Base-by-base conservation (phyloP, 1,284 basidiomycete species). In the Sphaerobolus stellatus region DNA sequence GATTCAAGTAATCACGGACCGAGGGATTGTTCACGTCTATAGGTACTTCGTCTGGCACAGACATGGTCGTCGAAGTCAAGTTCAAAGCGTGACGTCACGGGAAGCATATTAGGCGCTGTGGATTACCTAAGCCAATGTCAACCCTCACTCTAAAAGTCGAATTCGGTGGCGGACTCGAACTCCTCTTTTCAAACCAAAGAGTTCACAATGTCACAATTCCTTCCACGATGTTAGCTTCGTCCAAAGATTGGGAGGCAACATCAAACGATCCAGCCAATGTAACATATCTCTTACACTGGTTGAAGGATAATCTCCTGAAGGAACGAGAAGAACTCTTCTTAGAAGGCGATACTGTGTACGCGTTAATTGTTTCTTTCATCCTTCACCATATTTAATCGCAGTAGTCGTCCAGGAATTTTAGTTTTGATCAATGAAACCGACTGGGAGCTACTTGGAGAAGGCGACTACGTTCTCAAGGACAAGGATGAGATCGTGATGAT, bases 391-490 rank as follows among this genome's bases (percentile, higher is more conserved):
- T 16, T 40, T 13, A 20, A 16, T 13, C 31, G 45, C 54, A 11
- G 14, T 68, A 98, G 94, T 16, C 93, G 96, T 13, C 96, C 96
- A 0, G 96, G 96, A 0, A 97, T 99, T 41, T 78, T 99, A 4
- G 95, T 98, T 0, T 77, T 99, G 28, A 86, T 99, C 59, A 99
- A 98, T 68, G 92, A 98, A 63, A 91, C 92, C 1, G 96, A 99
- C 66, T 99, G 96, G 96, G 96, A 98, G 68, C 79, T 99, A 9
- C 95, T 98, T 68, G 94, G 94, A 30, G 96, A 98, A 71, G 87
- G 92, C 22, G 87, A 90, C 28, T 98, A 97, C 68, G 76, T 76
- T 59, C 70, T 98, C 55, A 79, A 90, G 68, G 77, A 88, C 34
- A 79, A 82, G 2, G 96, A 99, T 68, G 90, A 96, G 71, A 81